These are phyloP conservation scores for Hanseniaspora mollemarum DNA, from an alignment of 805 yeast genomes.

Conservation along the genomic window DNA sequence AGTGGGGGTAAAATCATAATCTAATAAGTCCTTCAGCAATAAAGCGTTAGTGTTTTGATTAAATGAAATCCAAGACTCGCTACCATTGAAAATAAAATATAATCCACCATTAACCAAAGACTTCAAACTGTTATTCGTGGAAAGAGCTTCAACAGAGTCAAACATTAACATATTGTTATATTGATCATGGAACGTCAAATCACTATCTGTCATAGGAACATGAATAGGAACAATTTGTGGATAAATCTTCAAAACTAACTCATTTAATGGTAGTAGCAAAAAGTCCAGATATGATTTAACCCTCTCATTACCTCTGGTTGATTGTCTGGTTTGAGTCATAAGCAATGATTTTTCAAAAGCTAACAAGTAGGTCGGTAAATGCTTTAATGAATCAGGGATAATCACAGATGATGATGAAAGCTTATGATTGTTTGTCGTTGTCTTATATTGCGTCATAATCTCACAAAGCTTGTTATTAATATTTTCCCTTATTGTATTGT, in stretches of 20 bases:
- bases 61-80: constrained; percentile 48
- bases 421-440: constrained; percentile 34
- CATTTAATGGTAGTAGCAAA: constrained; percentile 43
- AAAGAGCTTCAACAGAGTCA: constrained; percentile 39
- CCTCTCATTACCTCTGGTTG: constrained; percentile 51
- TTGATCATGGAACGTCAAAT: constrained; percentile 38
- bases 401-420: constrained; percentile 48
- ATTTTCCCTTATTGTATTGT: constrained; percentile 40
- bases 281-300: constrained; percentile 33
- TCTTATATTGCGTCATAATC: constrained; percentile 49
- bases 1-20: constrained; percentile 34
- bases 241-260: constrained; percentile 54
- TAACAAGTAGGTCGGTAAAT: constrained; percentile 55
- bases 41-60: constrained; percentile 57
- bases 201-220: constrained; percentile 42
- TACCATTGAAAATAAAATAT: constrained; percentile 64
- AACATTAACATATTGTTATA: constrained; percentile 34
- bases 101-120: constrained; percentile 55
- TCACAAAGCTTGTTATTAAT: constrained; percentile 44
- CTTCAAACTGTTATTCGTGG: constrained; percentile 31
- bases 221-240: constrained; percentile 74
- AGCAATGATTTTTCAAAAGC: constrained; percentile 60
- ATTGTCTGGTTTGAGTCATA: constrained; percentile 33
- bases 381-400: constrained; percentile 68
- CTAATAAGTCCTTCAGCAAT: constrained; percentile 65